Evolutionary conservation across 306 rosid genomes (phyloP), one percentile per base, ranked within the genome.

Genomic region (Gastrolobium bilobum): DNA sequence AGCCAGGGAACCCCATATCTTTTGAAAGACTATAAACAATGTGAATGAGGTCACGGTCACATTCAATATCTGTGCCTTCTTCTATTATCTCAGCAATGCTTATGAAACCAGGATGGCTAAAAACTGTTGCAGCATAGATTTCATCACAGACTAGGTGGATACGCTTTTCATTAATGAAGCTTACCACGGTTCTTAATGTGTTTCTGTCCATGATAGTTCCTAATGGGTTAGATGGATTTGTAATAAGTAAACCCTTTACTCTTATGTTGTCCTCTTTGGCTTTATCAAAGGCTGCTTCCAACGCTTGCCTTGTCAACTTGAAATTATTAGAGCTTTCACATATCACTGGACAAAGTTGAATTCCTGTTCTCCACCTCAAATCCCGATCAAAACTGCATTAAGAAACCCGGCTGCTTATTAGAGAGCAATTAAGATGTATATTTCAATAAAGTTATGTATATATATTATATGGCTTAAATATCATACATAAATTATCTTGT

Each of bases 1-100:
- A 94, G 33, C 98, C 98, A 1, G 97, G 98, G 89, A 94, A 90
- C 2, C 98, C 98, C 97, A 94, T 84, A 39, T 92, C 98, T 69
- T 94, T 94, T 10, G 98, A 94, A 60, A 94, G 97, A 68, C 97
- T 92, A 42, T 92, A 94, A 51, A 94, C 94, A 20, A 94, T 88
- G 87, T 92, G 98, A 79, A 94, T 57, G 13, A 94, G 89, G 81
- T 92, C 83, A 1, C 31, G 79, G 83, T 94, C 87, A 65, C 93
- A 90, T 29, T 78, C 76, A 0, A 87, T 76, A 80, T 84, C 86
- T 5, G 35, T 84, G 10, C 79, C 83, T 30, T 89, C 89, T 66
- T 90, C 90, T 0, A 94, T 58, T 6, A 92, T 83, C 85, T 94
- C 98, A 1, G 97, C 88, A 4, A 94, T 86, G 90, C 98, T 94